Base-by-base conservation (phyloP, 768 basidiomycete species). In the Hirschioporus abietinus region DNA sequence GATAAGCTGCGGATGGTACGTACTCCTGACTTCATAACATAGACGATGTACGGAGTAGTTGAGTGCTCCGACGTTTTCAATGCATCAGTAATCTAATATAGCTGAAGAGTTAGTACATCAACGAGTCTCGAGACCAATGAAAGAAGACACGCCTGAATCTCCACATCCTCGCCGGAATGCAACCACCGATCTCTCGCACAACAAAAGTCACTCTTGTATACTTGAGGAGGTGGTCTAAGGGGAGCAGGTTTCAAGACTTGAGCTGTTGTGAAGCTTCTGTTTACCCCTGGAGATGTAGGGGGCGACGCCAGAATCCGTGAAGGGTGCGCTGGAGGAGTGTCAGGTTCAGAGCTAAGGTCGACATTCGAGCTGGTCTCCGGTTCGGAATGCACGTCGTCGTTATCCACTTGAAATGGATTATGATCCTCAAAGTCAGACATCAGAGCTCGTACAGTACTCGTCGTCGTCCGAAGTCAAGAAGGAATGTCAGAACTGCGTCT, bases 41-140 rank as follows among this genome's bases (percentile, higher is more conserved):
- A 99, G 67, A 90, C 87, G 75, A 99, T 99, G 76, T 99, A 99
- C 7, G 92, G 88, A 24, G 94, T 91, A 63, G 82, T 87, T n/a
- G 95, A 85, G 72, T 93, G 92, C 65, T 92, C 83, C 15, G 90
- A 87, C 26, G 96, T 99, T 86, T 99, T 99, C 78, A 92, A 88
- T 17, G 97, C 96, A 73, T 99, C 96, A 35, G 88, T 86, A 70
- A 99, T 98, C 95, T 97, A 75, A 66, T 52, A 62, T n/a, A 63
- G 67, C 15, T 73, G 58, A 72, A 68, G 58, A 18, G 36, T 58
- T 61, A 59, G 18, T 63, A 23, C n/a, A 35, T 52, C 25, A 35
- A 64, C 61, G 15, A 36, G 17, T 52, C 30, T 30, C 30, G 24
- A 64, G 42, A 61, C 64, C 17, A 35, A 62, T 42, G 64, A 66